These are phyloP conservation scores for Fonsecaea multimorphosa DNA, from an alignment of 2,329 filamentous ascomycete genomes.

Conservation along the genomic window DNA sequence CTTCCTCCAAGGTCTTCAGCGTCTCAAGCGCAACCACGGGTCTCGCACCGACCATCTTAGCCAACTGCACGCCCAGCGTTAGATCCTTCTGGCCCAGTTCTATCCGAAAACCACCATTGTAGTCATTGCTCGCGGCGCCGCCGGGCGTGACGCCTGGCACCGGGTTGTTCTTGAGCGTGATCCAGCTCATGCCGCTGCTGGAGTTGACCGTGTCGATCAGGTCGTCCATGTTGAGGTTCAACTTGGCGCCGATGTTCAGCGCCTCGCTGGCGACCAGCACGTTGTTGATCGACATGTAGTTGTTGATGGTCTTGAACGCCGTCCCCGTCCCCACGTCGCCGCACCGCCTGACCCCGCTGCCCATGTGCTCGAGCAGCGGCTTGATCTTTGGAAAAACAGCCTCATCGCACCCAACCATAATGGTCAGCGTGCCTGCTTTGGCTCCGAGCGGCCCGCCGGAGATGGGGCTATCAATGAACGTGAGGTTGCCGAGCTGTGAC, in stretches of 20 bases:
- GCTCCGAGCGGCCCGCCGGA: slow-evolving; percentile 25
- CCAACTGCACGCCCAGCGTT: slow-evolving; percentile 16
- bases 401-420: slow-evolving; percentile 26
- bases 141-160: slow-evolving; percentile 43
- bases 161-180: slow-evolving; percentile 40
- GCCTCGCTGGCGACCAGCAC: slow-evolving; percentile 36
- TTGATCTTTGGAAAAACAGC: slow-evolving; percentile 9
- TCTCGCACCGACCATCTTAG: slow-evolving; percentile 22
- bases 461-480: slow-evolving; percentile 24
- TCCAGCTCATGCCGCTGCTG: slow-evolving; percentile 37
- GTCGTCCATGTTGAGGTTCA: slow-evolving; percentile 35
- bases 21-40: slow-evolving; percentile 6
- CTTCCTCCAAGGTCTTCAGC: slow-evolving; percentile 14
- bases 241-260: slow-evolving; percentile 13
- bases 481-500: not conserved
- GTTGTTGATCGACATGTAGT: slow-evolving; percentile 39
- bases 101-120: slow-evolving; percentile 44
- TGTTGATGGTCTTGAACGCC: slow-evolving; percentile 40
- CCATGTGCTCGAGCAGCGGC: slow-evolving; percentile 24
- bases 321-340: slow-evolving; percentile 39
- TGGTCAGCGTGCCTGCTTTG: slow-evolving; percentile 18
- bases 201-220: slow-evolving; percentile 38
- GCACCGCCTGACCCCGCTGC: slow-evolving; percentile 37
- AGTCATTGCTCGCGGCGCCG: slow-evolving; percentile 46
- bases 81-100: slow-evolving; percentile 23